These are phyloP conservation scores for Yarrowia yakushimensis DNA, from an alignment of 805 yeast genomes.

Conservation along the genomic window DNA sequence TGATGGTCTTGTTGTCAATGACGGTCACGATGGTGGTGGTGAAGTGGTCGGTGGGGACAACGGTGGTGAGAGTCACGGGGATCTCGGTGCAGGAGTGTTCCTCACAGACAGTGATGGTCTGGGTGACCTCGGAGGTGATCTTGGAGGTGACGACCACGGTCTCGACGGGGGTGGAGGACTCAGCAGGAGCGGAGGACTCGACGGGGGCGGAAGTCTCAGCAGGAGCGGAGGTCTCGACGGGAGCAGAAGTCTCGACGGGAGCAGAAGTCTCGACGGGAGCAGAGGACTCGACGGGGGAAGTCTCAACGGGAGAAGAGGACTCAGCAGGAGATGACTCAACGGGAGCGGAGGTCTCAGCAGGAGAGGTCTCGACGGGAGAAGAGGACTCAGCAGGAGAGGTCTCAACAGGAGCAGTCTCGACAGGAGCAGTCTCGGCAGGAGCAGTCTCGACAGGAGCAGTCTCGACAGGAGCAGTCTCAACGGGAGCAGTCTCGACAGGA, in stretches of 20 bases:
- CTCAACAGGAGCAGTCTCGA: background rate
- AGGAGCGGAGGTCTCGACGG: background rate
- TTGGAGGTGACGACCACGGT: background rate
- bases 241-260: background rate
- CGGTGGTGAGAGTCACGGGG: background rate
- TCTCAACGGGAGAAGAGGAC: too few species aligned
- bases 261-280: background rate
- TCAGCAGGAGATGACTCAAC: background rate
- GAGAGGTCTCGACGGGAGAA: background rate
- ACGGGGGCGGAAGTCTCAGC: too few species aligned
- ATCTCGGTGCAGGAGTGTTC: background rate
- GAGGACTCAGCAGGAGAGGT: background rate
- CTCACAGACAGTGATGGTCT: constrained; percentile 4
- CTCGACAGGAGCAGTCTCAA: background rate
- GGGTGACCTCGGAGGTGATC: background rate
- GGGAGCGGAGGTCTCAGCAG: too few species aligned
- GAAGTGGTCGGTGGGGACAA: background rate
- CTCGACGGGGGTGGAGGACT: background rate
- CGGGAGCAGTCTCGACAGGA: background rate
- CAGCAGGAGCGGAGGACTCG: too few species aligned
- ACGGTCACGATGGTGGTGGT: background rate
- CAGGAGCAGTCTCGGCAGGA: background rate
- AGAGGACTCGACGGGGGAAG: background rate
- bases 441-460: background rate
- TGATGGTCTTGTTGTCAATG: constrained; percentile 8